Conservation (phyloP, 2,329 filamentous ascomycete genomes). For the Exophiala sideris region DNA sequence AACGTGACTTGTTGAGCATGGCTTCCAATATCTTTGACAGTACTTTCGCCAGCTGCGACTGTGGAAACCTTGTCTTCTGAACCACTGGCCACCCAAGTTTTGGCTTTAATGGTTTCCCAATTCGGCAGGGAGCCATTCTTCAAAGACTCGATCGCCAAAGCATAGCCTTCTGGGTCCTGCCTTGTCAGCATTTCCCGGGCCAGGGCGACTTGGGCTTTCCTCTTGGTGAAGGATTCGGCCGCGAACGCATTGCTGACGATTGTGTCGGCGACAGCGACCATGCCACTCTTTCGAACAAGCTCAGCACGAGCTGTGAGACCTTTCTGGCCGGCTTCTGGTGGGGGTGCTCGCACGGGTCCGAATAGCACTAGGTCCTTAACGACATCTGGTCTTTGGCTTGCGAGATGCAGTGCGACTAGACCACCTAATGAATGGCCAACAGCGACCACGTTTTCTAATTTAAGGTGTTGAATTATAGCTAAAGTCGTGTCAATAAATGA, state of each 20-base stretch:
- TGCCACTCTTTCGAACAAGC: conserved; percentile 43
- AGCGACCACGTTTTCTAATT: conserved; percentile 36
- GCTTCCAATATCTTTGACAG: conserved; percentile 25
- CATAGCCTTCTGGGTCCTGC: conserved; percentile 53
- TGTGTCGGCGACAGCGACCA: conserved; percentile 38
- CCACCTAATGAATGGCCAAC: conserved; percentile 50
- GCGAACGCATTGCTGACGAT: conserved; percentile 30
- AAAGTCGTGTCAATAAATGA: not conserved
- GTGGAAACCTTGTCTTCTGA: conserved; percentile 45
- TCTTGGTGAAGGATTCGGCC: conserved; percentile 3
- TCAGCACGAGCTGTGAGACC: conserved; percentile 37
- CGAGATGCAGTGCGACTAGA: conserved; percentile 46
- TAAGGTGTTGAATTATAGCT: conserved; percentile 7
- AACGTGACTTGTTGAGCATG: conserved; percentile 11
- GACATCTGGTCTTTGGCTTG: conserved; percentile 36
- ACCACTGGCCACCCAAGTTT: conserved; percentile 43
- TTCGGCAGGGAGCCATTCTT: conserved; percentile 28
- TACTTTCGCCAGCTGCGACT: conserved; percentile 34
- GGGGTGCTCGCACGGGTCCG: conserved; percentile 46
- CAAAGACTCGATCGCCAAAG: conserved; percentile 51
- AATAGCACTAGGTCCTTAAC: conserved; percentile 47
- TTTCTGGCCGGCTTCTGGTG: conserved; percentile 32
- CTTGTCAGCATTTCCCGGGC: conserved; percentile 8
- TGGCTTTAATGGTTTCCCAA: conserved; percentile 28
- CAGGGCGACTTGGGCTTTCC: conserved; percentile 1